A percentile compares a stretch with the other conserved stretches of the same genome.
These are phyloP conservation scores for Escovopsis weberi DNA, from an alignment of 2,329 filamentous ascomycete genomes.

Conservation along the genomic window DNA sequence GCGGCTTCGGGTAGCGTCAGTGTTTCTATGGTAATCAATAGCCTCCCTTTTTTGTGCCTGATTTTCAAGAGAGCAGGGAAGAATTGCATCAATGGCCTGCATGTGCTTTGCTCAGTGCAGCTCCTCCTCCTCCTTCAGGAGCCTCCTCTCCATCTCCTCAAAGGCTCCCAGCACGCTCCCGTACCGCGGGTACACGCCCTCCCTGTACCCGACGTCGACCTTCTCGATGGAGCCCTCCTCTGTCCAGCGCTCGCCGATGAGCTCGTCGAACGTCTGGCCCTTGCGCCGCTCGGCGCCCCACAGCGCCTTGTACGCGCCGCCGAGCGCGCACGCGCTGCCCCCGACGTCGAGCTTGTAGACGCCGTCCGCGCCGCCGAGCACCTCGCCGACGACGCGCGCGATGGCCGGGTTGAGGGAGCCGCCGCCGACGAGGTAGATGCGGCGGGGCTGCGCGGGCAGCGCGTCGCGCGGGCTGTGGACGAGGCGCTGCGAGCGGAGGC, in stretches of 20 bases:
- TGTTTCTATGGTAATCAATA: not conserved
- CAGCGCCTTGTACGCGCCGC: slow-evolving; percentile 88
- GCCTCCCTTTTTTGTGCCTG: not conserved
- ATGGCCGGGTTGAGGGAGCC: slow-evolving; percentile 85
- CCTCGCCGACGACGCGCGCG: slow-evolving; percentile 68
- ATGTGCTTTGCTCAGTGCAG: slow-evolving; percentile 13
- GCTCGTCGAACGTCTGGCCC: slow-evolving; percentile 71
- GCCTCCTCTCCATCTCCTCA: slow-evolving; percentile 54
- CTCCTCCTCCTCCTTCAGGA: slow-evolving; percentile 27
- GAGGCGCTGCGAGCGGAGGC: slow-evolving; percentile 67
- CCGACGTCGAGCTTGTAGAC: slow-evolving; percentile 90
- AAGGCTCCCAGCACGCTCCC: slow-evolving; percentile 64
- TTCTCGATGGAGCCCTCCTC: slow-evolving; percentile 72
- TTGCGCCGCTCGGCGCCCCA: slow-evolving; percentile 66
- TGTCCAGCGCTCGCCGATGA: slow-evolving; percentile 72
- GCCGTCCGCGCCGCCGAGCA: slow-evolving; percentile 77
- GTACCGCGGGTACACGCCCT: slow-evolving; percentile 63
- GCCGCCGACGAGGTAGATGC: slow-evolving; percentile 89
- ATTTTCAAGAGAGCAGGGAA: not conserved
- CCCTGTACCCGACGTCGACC: slow-evolving; percentile 67
- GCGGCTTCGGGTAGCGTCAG: not conserved
- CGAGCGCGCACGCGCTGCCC: slow-evolving; percentile 86
- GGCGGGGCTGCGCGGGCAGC: slow-evolving; percentile 69
- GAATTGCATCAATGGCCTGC: slow-evolving; percentile 5
- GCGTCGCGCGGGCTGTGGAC: slow-evolving; percentile 40